Evolutionary conservation across 768 basidiomycete species (phyloP).

Genomic region (Boletus sp.): DNA sequence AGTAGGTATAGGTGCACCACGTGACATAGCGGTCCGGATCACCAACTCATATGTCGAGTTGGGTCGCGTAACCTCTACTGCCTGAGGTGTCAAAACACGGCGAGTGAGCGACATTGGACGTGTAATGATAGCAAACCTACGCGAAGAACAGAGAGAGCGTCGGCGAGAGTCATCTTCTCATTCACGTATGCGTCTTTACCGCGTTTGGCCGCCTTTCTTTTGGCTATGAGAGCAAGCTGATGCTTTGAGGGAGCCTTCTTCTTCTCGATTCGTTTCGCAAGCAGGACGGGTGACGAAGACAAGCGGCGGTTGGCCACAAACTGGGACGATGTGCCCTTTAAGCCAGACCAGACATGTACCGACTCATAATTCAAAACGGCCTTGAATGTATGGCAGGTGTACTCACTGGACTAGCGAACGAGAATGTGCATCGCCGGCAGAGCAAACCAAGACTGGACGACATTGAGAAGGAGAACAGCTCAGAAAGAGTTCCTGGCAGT

Average conservation of each 20-base stretch:
- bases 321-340: not conserved
- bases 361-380: not conserved
- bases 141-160: conserved; percentile 69
- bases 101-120: conserved; percentile 1
- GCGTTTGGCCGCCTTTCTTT: conserved; percentile 53
- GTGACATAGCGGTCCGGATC: conserved; percentile 74
- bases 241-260: conserved; percentile 67
- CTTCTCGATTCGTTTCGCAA: conserved; percentile 48
- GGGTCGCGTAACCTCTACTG: conserved; percentile 78
- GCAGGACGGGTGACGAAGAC: conserved; percentile 44
- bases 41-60: conserved; percentile 75
- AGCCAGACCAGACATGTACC: not conserved
- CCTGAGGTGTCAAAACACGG: conserved; percentile 40
- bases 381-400: not conserved
- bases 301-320: conserved; percentile 35
- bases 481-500: not conserved
- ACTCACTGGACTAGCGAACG: conserved; percentile 19
- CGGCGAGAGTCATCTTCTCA: conserved; percentile 62
- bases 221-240: conserved; percentile 61
- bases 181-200: conserved; percentile 54
- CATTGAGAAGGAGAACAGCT: conserved; percentile 9
- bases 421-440: conserved; percentile 24
- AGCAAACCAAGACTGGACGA: conserved; percentile 20
- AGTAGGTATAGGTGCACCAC: conserved; percentile 80
- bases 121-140: conserved; percentile 38